Base-by-base conservation (phyloP, 768 basidiomycete species). In the Agaricus bisporus region DNA sequence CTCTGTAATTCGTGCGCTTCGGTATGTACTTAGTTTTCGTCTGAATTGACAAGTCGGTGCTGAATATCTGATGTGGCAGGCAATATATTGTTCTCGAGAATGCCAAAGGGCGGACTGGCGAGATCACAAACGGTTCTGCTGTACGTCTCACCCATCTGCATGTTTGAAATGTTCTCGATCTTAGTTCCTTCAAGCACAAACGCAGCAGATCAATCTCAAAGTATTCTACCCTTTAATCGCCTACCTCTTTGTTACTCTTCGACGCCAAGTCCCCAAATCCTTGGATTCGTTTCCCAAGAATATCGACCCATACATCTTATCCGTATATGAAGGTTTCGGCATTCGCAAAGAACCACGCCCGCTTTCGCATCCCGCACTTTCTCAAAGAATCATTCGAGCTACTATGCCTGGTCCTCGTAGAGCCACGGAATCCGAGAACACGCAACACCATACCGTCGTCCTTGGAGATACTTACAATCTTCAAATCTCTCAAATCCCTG, bases 31-130 rank as follows among this genome's bases (percentile, higher is more conserved):
- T 2, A 14, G n/a, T 15, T 14, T 53, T 25, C 8, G 11, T 32
- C 32, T 32, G 32, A 3, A 12, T n/a, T 39, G 18, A 17, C 25
- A 28, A 14, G 41, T n/a, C 9, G 20, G 25, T 36, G 28, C 22
- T 50, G 26, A 28, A 28, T 43, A 17, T 36, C 41, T 2, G 3
- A 9, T 14, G 3, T 14, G 4, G 25, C 25, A 58, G 59, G 49
- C 37, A 20, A 51, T 58, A 5, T 60, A 60, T 22, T 60, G 59
- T 29, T 44, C 46, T 3, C 29, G 32, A 11, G 50, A 55, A 17
- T 60, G 59, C 25, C 59, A 60, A 20, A 58, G 32, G 28, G 29
- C 41, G 1, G 59, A 60, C 20, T 60, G 59, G 59, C 35, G 26
- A 20, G 39, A 41, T 5, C 59, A 60, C 41, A 60, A 60, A 51